A percentile compares a stretch with the other conserved stretches of the same genome.
These are phyloP conservation scores for Leccinum variicolor DNA, from an alignment of 768 basidiomycete species.

Conservation along the genomic window DNA sequence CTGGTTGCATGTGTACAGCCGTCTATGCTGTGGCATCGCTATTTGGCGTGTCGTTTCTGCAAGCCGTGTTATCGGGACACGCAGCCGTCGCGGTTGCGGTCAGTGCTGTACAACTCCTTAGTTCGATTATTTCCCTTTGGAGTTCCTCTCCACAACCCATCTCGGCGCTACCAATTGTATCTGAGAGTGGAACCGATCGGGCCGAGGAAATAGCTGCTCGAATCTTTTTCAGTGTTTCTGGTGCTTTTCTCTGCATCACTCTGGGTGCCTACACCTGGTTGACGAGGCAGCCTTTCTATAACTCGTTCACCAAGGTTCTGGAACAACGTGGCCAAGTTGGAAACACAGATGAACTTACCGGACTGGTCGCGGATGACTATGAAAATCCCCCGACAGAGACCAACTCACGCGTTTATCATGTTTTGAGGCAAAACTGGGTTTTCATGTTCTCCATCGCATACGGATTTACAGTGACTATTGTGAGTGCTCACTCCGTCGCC, in stretches of 20 bases:
- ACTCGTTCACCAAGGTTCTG: constrained; percentile 45
- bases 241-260: constrained; percentile 57
- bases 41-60: constrained; percentile 70
- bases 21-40: constrained; percentile 78
- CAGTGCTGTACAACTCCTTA: constrained; percentile 70
- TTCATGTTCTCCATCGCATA: constrained; percentile 75
- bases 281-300: constrained; percentile 56
- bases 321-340: constrained; percentile 35
- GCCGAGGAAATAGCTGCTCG: constrained; percentile 70
- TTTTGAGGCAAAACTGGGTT: constrained; percentile 61
- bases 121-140: constrained; percentile 57
- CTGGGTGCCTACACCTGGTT: constrained; percentile 57
- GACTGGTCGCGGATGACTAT: constrained; percentile 35
- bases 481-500: constrained; percentile 33
- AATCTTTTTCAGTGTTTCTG: constrained; percentile 70
- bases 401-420: constrained; percentile 43
- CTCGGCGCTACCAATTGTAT: constrained; percentile 18
- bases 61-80: constrained; percentile 79
- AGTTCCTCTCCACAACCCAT: constrained; percentile 33
- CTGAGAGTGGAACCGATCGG: constrained; percentile 30
- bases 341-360: constrained; percentile 27
- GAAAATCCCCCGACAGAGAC: constrained; percentile 28
- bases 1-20: constrained; percentile 75
- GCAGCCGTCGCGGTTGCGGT: constrained; percentile 82
- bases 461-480: constrained; percentile 78